These are phyloP conservation scores for Acorus gramineus DNA, from an alignment of 106 monocot species.

Conservation along the genomic window DNA sequence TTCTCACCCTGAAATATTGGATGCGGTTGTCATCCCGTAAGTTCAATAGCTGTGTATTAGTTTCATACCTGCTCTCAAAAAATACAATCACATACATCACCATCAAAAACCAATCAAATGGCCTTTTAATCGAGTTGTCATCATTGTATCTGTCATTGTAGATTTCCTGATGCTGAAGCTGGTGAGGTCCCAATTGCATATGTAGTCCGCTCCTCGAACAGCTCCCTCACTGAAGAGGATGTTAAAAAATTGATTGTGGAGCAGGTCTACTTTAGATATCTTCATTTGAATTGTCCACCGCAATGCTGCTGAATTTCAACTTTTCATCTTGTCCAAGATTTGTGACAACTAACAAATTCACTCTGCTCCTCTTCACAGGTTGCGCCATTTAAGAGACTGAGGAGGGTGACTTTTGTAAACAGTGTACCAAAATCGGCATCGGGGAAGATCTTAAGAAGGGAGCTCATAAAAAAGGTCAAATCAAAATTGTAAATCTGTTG, in stretches of 20 bases:
- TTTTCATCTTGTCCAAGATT: too few relatives aligned
- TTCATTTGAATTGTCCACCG: too few relatives aligned
- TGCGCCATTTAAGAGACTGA: slow-evolving; percentile 73
- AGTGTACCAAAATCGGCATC: slow-evolving; percentile 77
- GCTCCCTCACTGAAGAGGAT: slow-evolving; percentile 56
- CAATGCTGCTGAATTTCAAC: too few relatives aligned
- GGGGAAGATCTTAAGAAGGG: slow-evolving; percentile 70
- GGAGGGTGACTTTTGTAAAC: slow-evolving; percentile 62
- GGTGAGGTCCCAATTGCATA: slow-evolving; percentile 86
- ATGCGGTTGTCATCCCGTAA: too few relatives aligned
- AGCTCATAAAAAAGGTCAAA: slow-evolving; percentile 44
- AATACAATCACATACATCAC: background rate
- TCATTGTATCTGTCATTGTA: slow-evolving; percentile 3
- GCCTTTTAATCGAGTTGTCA: background rate
- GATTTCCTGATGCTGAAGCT: slow-evolving; percentile 78
- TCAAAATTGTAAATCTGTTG: slow-evolving; percentile 34
- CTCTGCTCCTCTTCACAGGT: slow-evolving; percentile 27
- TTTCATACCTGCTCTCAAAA: background rate
- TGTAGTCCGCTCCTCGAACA: slow-evolving; percentile 49
- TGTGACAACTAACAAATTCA: too few relatives aligned
- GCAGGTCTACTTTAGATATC: slow-evolving; percentile 36
- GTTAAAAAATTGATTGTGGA: slow-evolving; percentile 59
- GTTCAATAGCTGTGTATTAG: too few relatives aligned
- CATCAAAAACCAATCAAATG: too few relatives aligned
- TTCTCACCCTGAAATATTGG: too few relatives aligned